Evolutionary conservation across 2,329 filamentous ascomycete species (phyloP).

Genomic region (Botrytis deweyae): DNA sequence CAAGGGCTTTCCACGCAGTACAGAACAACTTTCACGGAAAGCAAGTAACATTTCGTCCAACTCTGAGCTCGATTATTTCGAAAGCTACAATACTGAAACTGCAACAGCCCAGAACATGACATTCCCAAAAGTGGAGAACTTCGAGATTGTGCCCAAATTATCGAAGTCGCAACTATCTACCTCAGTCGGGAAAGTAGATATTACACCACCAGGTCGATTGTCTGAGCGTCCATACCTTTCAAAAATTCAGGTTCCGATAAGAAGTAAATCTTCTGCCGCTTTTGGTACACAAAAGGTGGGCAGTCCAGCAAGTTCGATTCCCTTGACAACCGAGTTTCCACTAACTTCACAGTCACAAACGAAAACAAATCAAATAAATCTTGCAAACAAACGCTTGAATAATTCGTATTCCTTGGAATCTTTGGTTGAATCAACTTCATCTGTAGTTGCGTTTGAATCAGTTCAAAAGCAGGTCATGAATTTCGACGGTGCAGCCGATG

Average conservation of each 20-base stretch:
- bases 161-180: background rate
- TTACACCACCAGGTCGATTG: conserved; percentile 4
- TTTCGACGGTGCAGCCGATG: conserved; percentile 17
- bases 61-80: background rate
- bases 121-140: background rate
- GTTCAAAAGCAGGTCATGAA: background rate
- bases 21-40: background rate
- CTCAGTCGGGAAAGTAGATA: background rate
- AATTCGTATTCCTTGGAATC: background rate
- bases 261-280: background rate
- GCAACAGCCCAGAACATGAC: background rate
- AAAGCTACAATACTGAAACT: background rate
- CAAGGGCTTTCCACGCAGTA: background rate
- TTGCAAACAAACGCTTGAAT: background rate
- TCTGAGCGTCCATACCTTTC: conserved; percentile 9
- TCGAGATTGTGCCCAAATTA: background rate
- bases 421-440: background rate
- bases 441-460: background rate
- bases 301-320: background rate
- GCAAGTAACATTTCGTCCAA: background rate
- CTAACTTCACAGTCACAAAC: background rate
- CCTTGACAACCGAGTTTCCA: background rate
- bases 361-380: background rate
- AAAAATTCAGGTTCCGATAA: background rate
- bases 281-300: background rate